A percentile compares a stretch with the other conserved stretches of the same genome.
Conservation (phyloP, 2,329 filamentous ascomycete genomes). For the Nemania serpens region DNA sequence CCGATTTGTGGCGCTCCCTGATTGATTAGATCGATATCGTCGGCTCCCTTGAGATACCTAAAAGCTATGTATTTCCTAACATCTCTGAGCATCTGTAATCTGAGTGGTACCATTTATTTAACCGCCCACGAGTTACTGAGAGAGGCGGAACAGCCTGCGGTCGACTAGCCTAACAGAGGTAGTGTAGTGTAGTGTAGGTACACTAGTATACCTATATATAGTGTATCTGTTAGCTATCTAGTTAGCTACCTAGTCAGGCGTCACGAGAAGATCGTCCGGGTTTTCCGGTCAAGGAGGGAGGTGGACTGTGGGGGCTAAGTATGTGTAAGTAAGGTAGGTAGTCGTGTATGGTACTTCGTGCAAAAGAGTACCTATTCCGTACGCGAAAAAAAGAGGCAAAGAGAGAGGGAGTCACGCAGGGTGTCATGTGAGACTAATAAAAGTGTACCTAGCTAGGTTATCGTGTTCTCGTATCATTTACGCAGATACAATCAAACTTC, state of each 20-base stretch:
- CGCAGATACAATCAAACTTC: too few species aligned
- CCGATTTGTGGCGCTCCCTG: slow-evolving; percentile 20
- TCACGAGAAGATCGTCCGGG: not conserved
- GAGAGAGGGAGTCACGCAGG: too few species aligned
- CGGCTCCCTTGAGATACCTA: not conserved
- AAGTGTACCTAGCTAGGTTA: too few species aligned
- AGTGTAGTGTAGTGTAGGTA: not conserved
- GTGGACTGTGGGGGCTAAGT: not conserved
- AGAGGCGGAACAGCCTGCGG: not conserved
- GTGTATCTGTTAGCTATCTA: not conserved
- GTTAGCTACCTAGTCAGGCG: not conserved
- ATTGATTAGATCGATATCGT: slow-evolving; percentile 14
- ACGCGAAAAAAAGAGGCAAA: too few species aligned
- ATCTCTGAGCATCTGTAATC: not conserved
- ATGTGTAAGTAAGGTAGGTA: not conserved
- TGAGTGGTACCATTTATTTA: not conserved
- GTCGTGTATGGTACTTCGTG: too few species aligned
- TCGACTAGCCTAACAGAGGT: not conserved
- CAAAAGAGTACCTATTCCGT: too few species aligned
- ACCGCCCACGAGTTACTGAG: not conserved
- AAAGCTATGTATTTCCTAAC: not conserved
- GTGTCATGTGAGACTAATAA: too few species aligned
- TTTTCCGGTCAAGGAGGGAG: slow-evolving; percentile 4
- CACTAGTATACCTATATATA: not conserved
- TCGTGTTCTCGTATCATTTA: too few species aligned